Base-by-base conservation (phyloP, 306 rosid genomes). In the Glycine soja region DNA sequence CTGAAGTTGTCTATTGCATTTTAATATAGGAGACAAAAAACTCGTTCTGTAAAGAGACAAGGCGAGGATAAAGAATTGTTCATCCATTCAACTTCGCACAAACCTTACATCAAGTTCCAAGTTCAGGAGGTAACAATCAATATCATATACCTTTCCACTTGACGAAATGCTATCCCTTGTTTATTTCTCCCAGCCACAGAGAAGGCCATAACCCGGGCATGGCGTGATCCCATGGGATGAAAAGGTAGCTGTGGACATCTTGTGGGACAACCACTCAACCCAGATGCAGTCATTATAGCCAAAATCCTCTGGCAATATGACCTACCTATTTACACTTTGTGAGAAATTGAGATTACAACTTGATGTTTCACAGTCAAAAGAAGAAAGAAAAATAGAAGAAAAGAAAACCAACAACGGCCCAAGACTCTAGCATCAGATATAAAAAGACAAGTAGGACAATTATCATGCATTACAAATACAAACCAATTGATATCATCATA, bases 251-350 rank as follows among this genome's bases (percentile, higher is more conserved):
- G 88, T 75, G 85, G 75, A 82, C 90, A 89, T 85, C 88, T 90
- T 74, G 92, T 87, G 43, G 97, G 88, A 56, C 83, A 77, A 36
- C 85, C 88, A 61, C 88, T 84, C 83, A 93, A 75, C 63, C 98
- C 96, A 59, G 89, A 86, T 13, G 85, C 71, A 70, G 84, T 61
- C 98, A 93, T 95, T 74, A 32, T 81, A 66, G 56, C 51, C 19
- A 56, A 81, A 70, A 70, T 15, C 57, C 74, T 24, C 61, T 43
- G 47, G 11, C 77, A 74, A 48, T 57, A 45, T 8, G 30, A 24
- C 30, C 30, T 24, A 45, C 62, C 54, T 34, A 12, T 24, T 54
- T 52, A 10, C 46, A 62, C 81, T 65, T 67, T 8, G 43, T 3
- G 67, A 72, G 86, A 83, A 63, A 71, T 9, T 16, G 36, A 63